phyloP scores from a whole-genome alignment of 768 basidiomycete species.

The Leccinum longicurvipes region DNA sequence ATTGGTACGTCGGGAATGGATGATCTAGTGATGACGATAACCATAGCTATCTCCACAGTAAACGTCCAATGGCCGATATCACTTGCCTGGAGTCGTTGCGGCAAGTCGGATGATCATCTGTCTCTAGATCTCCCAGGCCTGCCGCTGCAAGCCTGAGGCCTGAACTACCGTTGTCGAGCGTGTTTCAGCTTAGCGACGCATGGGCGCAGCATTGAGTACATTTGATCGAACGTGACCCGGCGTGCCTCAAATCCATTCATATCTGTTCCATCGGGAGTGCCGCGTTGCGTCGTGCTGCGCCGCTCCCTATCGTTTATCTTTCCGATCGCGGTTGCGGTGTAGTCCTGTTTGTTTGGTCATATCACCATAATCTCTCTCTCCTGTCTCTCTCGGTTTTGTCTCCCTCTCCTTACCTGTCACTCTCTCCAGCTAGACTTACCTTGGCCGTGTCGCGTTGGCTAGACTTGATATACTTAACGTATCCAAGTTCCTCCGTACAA shows the following conservation, averaged over 20 bases:
- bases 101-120: background rate
- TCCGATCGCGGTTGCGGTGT: background rate
- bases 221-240: background rate
- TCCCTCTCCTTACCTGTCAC: background rate
- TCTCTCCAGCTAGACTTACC: background rate
- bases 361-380: background rate
- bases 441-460: background rate
- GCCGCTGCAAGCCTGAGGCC: background rate
- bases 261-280: background rate
- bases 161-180: background rate
- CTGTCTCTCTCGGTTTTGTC: background rate
- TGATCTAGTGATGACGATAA: background rate
- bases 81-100: background rate
- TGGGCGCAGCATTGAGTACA: background rate
- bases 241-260: background rate
- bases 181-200: constrained; percentile 3
- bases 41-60: background rate
- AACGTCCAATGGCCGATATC: background rate
- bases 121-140: background rate
- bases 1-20: background rate
- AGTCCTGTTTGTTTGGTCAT: background rate
- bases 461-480: background rate
- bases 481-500: background rate
- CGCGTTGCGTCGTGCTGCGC: background rate
- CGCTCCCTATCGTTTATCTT: background rate